Conservation (phyloP, 345 rosid species). For the Populus euphratica region DNA sequence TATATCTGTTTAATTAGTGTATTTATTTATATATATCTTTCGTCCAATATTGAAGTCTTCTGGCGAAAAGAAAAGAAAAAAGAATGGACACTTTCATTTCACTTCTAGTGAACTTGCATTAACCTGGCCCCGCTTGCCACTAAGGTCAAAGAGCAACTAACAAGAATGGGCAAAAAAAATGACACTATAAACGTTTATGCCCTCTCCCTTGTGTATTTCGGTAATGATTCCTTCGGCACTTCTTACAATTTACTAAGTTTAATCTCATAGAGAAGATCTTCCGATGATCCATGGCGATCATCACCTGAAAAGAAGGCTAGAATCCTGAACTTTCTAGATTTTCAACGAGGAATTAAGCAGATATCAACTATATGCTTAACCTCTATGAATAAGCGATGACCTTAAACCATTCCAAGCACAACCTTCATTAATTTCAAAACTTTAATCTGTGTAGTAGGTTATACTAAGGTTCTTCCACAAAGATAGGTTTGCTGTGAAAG, state of each 20-base stretch:
- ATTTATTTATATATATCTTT: neutral
- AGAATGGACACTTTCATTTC: conserved; percentile 18
- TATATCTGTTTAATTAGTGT: neutral
- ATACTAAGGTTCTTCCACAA: neutral
- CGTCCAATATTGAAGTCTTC: conserved; percentile 1
- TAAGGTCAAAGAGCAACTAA: conserved; percentile 5
- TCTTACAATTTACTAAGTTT: too few species aligned
- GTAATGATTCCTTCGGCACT: too few species aligned
- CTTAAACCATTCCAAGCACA: neutral
- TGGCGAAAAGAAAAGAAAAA: neutral
- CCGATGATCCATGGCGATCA: too few species aligned
- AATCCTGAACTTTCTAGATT: neutral
- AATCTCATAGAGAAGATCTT: too few species aligned
- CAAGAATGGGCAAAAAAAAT: neutral
- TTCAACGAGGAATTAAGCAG: neutral
- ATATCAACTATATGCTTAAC: too few species aligned
- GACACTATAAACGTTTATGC: neutral
- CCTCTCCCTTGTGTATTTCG: too few species aligned
- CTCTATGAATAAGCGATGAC: neutral
- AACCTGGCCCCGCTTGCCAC: conserved; percentile 14
- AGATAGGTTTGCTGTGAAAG: neutral
- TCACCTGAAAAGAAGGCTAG: neutral
- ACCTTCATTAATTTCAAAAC: neutral
- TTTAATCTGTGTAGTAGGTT: neutral
- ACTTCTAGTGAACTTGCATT: neutral